phyloP scores from a whole-genome alignment of 202 grass and related monocot species.

The Saccharum hybrid region DNA sequence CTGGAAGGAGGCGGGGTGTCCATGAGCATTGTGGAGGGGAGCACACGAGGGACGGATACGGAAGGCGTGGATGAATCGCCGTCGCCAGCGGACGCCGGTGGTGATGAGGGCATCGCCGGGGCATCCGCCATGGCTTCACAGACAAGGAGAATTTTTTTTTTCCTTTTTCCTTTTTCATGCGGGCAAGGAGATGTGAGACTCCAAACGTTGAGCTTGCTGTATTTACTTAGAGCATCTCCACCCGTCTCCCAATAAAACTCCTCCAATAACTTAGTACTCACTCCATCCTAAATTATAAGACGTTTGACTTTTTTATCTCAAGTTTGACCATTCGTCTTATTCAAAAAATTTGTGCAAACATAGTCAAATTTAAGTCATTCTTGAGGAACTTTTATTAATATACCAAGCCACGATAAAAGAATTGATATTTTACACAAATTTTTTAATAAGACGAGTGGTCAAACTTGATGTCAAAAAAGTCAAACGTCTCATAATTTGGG shows the following conservation, averaged over 20 bases:
- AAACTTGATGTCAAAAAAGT: neutral
- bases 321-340: no score
- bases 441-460: constrained; percentile 25
- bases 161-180: neutral
- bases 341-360: no score
- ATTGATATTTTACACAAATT: neutral
- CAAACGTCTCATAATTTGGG: no score
- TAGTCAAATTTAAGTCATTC: no score
- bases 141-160: neutral
- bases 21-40: constrained; percentile 18
- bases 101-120: neutral
- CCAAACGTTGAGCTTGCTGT: no score
- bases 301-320: no score
- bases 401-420: neutral
- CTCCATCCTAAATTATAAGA: no score
- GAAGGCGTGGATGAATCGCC: neutral
- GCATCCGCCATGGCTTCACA: constrained; percentile 39
- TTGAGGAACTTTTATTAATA: no score
- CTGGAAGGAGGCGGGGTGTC: neutral
- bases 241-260: no score
- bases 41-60: neutral
- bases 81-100: neutral
- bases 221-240: no score
- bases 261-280: no score
- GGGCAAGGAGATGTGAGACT: neutral